These are phyloP conservation scores for Castanea crenata DNA, from an alignment of 306 rosid species.

Conservation along the genomic window DNA sequence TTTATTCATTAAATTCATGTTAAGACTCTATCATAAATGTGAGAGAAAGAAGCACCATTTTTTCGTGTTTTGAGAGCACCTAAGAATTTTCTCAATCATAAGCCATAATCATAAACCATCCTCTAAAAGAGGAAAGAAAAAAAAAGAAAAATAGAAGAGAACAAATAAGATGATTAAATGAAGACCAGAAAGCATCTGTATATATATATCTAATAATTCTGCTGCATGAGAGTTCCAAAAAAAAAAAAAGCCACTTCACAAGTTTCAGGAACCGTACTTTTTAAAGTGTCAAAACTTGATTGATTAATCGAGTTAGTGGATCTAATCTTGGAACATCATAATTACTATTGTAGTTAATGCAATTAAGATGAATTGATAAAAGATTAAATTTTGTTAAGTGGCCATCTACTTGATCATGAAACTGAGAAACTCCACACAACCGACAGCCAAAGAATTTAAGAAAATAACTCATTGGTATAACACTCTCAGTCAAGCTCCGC, in stretches of 20 bases:
- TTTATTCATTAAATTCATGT: too few species aligned
- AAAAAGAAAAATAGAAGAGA: neutral
- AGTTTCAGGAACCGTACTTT: neutral
- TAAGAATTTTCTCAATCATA: too few species aligned
- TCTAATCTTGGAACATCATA: neutral
- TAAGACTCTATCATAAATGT: too few species aligned
- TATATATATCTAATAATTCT: neutral
- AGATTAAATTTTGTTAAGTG: neutral
- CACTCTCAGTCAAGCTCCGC: neutral
- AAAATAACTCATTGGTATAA: too few species aligned
- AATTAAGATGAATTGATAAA: neutral
- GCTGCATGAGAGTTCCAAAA: neutral
- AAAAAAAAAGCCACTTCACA: neutral
- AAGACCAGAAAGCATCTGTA: neutral
- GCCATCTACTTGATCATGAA: neutral
- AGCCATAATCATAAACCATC: too few species aligned
- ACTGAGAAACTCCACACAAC: slow-evolving; percentile 14
- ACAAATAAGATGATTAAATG: too few species aligned
- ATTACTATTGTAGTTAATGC: neutral
- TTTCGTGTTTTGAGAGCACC: too few species aligned
- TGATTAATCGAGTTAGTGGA: neutral
- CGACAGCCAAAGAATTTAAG: neutral
- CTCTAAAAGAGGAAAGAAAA: too few species aligned
- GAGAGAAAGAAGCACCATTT: too few species aligned
- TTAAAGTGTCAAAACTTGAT: neutral